Base-by-base conservation (phyloP, 331 rosid species). In the Telfairia occidentalis region DNA sequence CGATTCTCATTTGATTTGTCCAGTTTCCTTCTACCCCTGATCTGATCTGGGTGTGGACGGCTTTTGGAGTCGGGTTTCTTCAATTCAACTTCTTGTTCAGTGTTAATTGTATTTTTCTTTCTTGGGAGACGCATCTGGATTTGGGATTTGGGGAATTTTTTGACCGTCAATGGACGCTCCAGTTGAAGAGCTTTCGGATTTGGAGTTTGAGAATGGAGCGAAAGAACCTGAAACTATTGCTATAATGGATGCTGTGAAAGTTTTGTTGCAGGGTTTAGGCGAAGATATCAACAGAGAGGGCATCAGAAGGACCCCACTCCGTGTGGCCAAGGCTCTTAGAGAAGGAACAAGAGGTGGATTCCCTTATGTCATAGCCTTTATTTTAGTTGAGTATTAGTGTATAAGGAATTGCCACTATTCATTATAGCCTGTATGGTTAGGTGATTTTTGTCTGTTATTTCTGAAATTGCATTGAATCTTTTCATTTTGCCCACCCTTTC, bases 241-340 rank as follows among this genome's bases (percentile, higher is more conserved):
- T 52, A 92, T 95, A 69, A 85, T 84, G 81, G 90, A 90, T 73
- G 90, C 97, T 54, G 94, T 95, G 21, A 90, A 83, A 88, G 90
- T 89, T 87, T 82, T 95, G 76, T 81, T 95, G 86, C 82, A 71
- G 52, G 99, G 97, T 78, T 83, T 95, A 7, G 93, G 92, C 13
- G 97, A 95, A 77, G 97, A 95, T 81, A 72, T 86, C 45, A 85
- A 87, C 78, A 85, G 99, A 75, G 97, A 95, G 78, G 97, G 99
- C 67, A 66, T 95, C 55, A 81, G 76, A 76, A 95, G 87, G 83
- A 95, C 97, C 28, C 99, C 99, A 50, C 83, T 86, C 74, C 97
- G 97, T 43, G 97, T 95, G 76, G 97, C 99, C 23, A 92, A 95
- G 82, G 97, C 99, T 49, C 93, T 95, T 55, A 81, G 90, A 59